phyloP scores from a whole-genome alignment of 2,329 filamentous ascomycete species.

The Phyllosticta ampelicida region DNA sequence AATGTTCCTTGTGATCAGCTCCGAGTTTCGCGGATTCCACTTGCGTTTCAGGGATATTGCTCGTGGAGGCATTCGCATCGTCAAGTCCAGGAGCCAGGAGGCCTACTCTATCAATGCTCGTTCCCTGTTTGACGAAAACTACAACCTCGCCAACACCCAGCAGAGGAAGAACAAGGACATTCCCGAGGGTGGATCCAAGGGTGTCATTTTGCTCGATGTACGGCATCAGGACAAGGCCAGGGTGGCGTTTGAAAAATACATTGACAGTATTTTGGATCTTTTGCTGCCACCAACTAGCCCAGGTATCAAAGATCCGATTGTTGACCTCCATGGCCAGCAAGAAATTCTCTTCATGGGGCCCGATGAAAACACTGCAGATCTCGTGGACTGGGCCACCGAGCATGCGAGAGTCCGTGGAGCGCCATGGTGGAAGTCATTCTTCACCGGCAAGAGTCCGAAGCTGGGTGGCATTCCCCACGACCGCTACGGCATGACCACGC shows the following conservation, averaged over 20 bases:
- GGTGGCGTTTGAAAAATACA: conserved; percentile 98
- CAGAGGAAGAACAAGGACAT: conserved; percentile 99
- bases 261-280: conserved; percentile 94
- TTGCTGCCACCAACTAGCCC: conserved; percentile 81
- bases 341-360: conserved; percentile 99
- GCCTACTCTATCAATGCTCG: conserved; percentile 93
- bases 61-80: conserved; percentile 93
- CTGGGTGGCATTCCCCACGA: conserved; percentile 96
- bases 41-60: conserved; percentile 95
- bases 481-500: conserved; percentile 90
- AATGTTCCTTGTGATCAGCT: conserved; percentile 97
- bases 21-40: conserved; percentile 95
- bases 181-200: conserved; percentile 94
- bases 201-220: conserved; percentile 87
- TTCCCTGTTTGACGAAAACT: conserved; percentile 97
- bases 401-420: conserved; percentile 80
- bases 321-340: conserved; percentile 86
- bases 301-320: conserved; percentile 97
- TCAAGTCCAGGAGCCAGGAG: conserved; percentile 94
- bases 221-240: conserved; percentile 87
- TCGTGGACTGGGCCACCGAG: conserved; percentile 98
- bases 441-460: conserved; percentile 95
- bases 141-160: conserved; percentile 94
- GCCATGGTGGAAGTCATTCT: conserved; percentile 99
- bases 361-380: conserved; percentile 94